Evolutionary conservation across 2,329 filamentous ascomycete species (phyloP).

Genomic region (Pseudocercospora vitis): DNA sequence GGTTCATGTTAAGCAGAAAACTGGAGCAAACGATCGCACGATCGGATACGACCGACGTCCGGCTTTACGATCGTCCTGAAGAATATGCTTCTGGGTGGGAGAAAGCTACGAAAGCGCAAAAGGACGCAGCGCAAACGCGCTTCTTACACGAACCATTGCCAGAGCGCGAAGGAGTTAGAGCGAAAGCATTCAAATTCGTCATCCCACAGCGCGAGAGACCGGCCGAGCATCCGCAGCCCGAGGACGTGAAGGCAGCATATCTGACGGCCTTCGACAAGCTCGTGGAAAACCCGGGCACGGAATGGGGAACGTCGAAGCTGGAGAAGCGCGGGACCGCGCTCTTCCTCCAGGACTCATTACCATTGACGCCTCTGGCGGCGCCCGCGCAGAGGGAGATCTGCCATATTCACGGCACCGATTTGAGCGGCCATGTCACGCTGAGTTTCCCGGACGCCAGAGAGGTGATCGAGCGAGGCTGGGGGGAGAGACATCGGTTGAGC

Average conservation of each 20-base stretch:
- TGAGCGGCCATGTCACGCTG: constrained; percentile 20
- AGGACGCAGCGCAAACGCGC: constrained; percentile 4
- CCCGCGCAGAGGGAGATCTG: constrained; percentile 16
- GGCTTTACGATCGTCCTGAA: constrained; percentile 8
- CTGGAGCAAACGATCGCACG: constrained; percentile 4
- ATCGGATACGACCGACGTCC: constrained; percentile 8
- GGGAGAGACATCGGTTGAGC: constrained; percentile 20
- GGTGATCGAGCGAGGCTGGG: constrained; percentile 20
- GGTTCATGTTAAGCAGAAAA: constrained; percentile 13
- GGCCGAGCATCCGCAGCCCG: constrained; percentile 4
- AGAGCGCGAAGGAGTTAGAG: constrained; percentile 6
- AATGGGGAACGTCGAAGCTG: constrained; percentile 16
- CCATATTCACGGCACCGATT: constrained; percentile 17
- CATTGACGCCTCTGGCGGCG: constrained; percentile 2
- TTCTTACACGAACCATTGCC: constrained; percentile 1
- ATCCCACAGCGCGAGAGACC: constrained; percentile 13
- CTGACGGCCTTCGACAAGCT: constrained; percentile 11
- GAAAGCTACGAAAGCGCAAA: constrained; percentile 8
- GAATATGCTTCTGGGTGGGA: constrained; percentile 6
- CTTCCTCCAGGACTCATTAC: constrained; percentile 7
- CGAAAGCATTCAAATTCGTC: constrained; percentile 8
- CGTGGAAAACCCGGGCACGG: background rate
- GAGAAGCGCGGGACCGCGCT: constrained; percentile 19
- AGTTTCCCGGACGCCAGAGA: constrained; percentile 17
- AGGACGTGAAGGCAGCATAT: constrained; percentile 6